Evolutionary conservation across 2,329 filamentous ascomycete species (phyloP).

Genomic region (Xylaria sp.): DNA sequence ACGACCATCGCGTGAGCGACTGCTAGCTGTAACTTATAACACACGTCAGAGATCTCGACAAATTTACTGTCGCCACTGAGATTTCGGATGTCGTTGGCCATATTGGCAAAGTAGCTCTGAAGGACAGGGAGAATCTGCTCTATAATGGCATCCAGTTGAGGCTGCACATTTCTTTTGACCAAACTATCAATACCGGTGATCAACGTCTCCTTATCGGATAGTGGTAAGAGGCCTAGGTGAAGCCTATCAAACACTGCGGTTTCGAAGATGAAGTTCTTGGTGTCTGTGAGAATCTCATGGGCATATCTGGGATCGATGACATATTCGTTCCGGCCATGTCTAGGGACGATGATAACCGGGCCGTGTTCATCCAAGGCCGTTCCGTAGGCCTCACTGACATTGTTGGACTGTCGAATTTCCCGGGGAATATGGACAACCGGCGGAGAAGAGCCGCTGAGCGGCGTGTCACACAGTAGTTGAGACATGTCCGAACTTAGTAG

Average conservation of each 20-base stretch:
- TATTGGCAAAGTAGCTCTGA: background rate
- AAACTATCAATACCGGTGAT: background rate
- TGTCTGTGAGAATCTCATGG: background rate
- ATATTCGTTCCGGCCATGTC: background rate
- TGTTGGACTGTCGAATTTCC: background rate
- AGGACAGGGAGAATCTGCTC: background rate
- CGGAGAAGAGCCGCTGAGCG: background rate
- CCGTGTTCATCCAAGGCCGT: background rate
- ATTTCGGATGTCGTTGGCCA: background rate
- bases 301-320: background rate
- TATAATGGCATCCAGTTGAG: background rate
- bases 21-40: background rate
- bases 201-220: background rate
- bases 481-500: too few species aligned
- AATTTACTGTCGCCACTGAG: background rate
- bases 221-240: background rate
- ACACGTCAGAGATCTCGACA: background rate
- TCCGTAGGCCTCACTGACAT: background rate
- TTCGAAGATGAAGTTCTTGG: background rate
- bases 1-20: background rate
- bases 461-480: background rate
- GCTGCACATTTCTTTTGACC: background rate
- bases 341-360: background rate
- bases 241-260: background rate
- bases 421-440: background rate